phyloP scores from a whole-genome alignment of 352 stramenopile species.

The Pythium monospermum region DNA sequence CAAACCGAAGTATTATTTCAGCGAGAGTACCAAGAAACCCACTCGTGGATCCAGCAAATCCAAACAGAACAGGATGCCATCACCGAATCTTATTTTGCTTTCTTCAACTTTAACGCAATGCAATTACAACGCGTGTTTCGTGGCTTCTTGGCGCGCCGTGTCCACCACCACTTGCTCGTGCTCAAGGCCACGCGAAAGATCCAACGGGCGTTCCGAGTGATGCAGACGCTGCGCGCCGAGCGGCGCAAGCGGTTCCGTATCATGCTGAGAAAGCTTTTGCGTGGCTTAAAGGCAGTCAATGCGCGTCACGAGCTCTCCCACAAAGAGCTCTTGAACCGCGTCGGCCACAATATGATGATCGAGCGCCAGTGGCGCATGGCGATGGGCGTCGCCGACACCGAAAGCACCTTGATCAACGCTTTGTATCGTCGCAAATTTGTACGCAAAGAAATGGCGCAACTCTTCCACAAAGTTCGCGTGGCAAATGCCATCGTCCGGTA shows the following conservation, averaged over 20 bases:
- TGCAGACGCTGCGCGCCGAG: conserved; percentile 24
- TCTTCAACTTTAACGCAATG: conserved; percentile 11
- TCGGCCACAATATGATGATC: conserved; percentile 59
- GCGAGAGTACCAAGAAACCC: conserved; percentile 5
- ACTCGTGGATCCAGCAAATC: conserved; percentile 3
- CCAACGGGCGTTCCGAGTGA: conserved; percentile 39
- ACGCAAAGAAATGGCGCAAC: conserved; percentile 26
- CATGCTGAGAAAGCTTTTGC: conserved; percentile 42
- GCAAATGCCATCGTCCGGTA: conserved; percentile 29
- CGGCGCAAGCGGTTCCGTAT: conserved; percentile 31
- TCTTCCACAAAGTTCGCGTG: conserved; percentile 29
- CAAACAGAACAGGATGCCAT: conserved; percentile 13
- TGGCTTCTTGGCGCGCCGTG: conserved; percentile 62
- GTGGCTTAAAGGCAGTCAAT: conserved; percentile 39
- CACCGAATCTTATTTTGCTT: neutral
- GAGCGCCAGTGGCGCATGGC: conserved; percentile 60
- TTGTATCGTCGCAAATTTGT: conserved; percentile 65
- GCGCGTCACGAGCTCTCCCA: conserved; percentile 38
- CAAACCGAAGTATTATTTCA: conserved; percentile 19
- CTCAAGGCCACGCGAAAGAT: conserved; percentile 40
- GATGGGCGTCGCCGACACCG: conserved; percentile 53
- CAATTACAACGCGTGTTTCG: conserved; percentile 88
- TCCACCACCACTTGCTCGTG: conserved; percentile 32
- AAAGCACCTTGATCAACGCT: conserved; percentile 46
- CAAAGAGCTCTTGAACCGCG: conserved; percentile 44